Base-by-base conservation (phyloP, 169 alveolate species). In the Miamiensis avidus region DNA sequence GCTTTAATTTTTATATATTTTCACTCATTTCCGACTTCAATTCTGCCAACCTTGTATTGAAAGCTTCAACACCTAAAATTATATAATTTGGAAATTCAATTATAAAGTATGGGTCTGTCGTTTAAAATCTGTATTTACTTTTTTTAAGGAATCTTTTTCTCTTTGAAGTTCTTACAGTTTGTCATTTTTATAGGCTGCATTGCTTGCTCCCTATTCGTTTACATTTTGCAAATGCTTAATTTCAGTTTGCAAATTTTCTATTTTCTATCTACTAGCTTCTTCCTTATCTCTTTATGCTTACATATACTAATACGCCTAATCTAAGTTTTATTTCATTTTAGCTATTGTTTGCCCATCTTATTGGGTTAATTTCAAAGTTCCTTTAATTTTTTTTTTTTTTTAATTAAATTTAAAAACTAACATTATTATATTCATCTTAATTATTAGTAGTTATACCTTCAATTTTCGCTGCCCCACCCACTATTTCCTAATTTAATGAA, bases 281-380 rank as follows among this genome's bases (percentile, higher is more conserved):
- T 95, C 98, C 73, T 90, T 93, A 72, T 89, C 95, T 65, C 91
- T 91, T n/a, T 93, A 91, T 0, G 89, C 84, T 85, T 94, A 96
- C 28, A 96, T 93, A 75, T 94, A 89, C 83, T 94, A 88, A 95
- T 95, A 94, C 15, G 97, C 96, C 69, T 94, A 91, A 74, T 96
- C 97, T 29, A 96, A 88, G 75, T 96, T 97, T 49, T 83, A 91
- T 87, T 92, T 91, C 28, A 95, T 82, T 31, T 84, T 76, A 31
- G 86, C 79, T 20, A 95, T 91, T 29, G 89, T 77, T 49, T 93
- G 88, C 76, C 95, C 94, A 77, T 96, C 98, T 81, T 96, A 95
- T 82, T 94, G 88, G 20, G 98, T 93, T 72, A 94, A 82, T 88
- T 91, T 93, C 30, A 94, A 85, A 6, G 97, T 97, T 4, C 92